These are phyloP conservation scores for Arthrobotrys sinensis DNA, from an alignment of 2,329 filamentous ascomycete species.

Conservation along the genomic window DNA sequence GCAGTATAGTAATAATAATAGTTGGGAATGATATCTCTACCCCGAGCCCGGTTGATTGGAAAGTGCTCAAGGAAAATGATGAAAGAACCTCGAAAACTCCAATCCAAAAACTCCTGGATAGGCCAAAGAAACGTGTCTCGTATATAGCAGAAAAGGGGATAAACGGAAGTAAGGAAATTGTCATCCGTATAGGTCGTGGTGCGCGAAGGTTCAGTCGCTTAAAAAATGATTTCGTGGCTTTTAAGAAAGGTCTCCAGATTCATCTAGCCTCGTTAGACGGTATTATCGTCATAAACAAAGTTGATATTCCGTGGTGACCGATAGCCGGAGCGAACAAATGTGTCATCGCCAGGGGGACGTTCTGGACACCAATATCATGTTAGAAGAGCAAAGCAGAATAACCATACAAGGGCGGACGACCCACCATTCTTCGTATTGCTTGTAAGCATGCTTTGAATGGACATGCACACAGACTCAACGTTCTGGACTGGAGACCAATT, in stretches of 20 bases:
- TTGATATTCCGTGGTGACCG: constrained; percentile 88
- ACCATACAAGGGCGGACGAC: not conserved
- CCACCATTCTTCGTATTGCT: constrained; percentile 86
- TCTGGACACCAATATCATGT: constrained; percentile 67
- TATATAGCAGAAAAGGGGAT: constrained; percentile 15
- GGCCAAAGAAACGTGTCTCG: constrained; percentile 35
- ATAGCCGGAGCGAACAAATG: constrained; percentile 84
- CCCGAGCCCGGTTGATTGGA: constrained; percentile 18
- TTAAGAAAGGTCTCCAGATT: constrained; percentile 1
- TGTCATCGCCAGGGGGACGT: constrained; percentile 87
- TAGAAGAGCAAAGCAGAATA: constrained; percentile 1
- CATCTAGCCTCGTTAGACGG: constrained; percentile 71
- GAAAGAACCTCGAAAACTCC: constrained; percentile 45
- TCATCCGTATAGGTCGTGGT: constrained; percentile 3
- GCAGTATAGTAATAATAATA: constrained; percentile 22
- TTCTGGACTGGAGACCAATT: constrained; percentile 98
- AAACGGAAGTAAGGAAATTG: constrained; percentile 1
- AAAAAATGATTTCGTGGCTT: not conserved
- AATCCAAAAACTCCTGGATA: constrained; percentile 53
- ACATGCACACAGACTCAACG: constrained; percentile 96
- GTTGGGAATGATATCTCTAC: constrained; percentile 36
- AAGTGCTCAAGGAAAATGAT: constrained; percentile 29
- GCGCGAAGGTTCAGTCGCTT: constrained; percentile 1
- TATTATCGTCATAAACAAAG: constrained; percentile 94
- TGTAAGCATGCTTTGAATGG: constrained; percentile 97